These are phyloP conservation scores for Nakazawaea siamensis DNA, from an alignment of 805 yeast genomes.

Conservation along the genomic window DNA sequence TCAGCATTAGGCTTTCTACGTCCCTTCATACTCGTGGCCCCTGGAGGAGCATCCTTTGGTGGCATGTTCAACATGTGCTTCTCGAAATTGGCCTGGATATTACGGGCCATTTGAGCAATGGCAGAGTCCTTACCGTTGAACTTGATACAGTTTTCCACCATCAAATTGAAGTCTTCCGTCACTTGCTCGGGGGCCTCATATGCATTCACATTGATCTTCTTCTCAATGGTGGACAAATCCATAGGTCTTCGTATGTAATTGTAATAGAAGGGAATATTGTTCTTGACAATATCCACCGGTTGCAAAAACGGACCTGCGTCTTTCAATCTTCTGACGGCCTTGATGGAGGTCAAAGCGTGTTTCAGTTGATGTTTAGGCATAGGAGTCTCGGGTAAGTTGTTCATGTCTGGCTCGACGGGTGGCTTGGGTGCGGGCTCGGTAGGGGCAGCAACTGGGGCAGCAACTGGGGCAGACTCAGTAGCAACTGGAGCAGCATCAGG, in stretches of 20 bases:
- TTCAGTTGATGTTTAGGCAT: constrained; percentile 79
- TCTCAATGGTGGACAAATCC: constrained; percentile 90
- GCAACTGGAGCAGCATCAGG: neutral
- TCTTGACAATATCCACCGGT: constrained; percentile 86
- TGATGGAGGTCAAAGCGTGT: constrained; percentile 69
- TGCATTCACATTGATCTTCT: constrained; percentile 59
- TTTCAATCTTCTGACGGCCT: constrained; percentile 81
- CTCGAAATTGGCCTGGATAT: constrained; percentile 85
- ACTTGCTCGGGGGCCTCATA: constrained; percentile 66
- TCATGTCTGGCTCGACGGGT: constrained; percentile 63
- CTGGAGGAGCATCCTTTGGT: constrained; percentile 36
- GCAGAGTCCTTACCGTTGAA: constrained; percentile 82
- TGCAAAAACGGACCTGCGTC: constrained; percentile 85
- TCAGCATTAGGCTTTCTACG: constrained; percentile 23
- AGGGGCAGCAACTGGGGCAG: constrained; percentile 53
- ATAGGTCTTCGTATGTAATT: constrained; percentile 80
- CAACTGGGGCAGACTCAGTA: neutral
- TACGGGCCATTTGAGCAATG: constrained; percentile 87
- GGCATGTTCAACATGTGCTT: constrained; percentile 93
- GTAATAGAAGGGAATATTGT: constrained; percentile 86
- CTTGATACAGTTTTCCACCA: constrained; percentile 73
- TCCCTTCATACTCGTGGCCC: constrained; percentile 19
- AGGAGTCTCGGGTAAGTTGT: constrained; percentile 57
- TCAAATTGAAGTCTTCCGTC: constrained; percentile 70
- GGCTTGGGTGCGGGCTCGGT: constrained; percentile 69